Percentiles rank a stretch among this genome's conserved stretches.
phyloP scores from a whole-genome alignment of 768 basidiomycete genomes.

The Kockovaella imperatae region DNA sequence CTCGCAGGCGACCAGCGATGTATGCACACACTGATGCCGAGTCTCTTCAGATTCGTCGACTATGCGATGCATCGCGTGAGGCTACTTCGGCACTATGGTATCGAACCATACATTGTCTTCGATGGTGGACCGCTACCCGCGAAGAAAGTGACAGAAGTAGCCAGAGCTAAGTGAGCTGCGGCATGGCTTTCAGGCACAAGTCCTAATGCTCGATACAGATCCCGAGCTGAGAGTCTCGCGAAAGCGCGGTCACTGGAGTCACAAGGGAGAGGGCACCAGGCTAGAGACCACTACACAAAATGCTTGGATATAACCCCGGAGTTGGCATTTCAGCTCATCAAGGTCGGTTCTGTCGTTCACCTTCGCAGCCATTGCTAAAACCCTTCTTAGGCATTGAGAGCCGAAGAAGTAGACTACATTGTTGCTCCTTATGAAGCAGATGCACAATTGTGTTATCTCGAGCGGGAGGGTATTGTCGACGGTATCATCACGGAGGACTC shows the following conservation, averaged over 20 bases:
- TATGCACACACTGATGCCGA: slow-evolving; percentile 5
- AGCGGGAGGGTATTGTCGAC: slow-evolving; percentile 69
- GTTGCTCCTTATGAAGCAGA: slow-evolving; percentile 99
- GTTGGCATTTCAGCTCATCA: slow-evolving; percentile 96
- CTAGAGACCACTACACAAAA: slow-evolving; percentile 80
- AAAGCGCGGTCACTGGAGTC: slow-evolving; percentile 64
- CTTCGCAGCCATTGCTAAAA: slow-evolving; percentile 1
- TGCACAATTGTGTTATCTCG: slow-evolving; percentile 89
- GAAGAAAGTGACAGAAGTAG: slow-evolving; percentile 80
- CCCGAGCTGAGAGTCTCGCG: slow-evolving; percentile 65
- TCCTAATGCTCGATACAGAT: slow-evolving; percentile 3
- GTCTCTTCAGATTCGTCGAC: slow-evolving; percentile 72
- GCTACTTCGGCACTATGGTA: slow-evolving; percentile 71
- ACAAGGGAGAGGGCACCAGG: slow-evolving; percentile 71
- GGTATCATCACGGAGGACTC: slow-evolving; percentile 97
- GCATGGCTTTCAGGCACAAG: not conserved
- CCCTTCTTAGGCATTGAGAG: slow-evolving; percentile 64
- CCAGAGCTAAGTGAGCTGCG: slow-evolving; percentile 55
- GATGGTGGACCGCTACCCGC: slow-evolving; percentile 94
- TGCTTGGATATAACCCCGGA: slow-evolving; percentile 91
- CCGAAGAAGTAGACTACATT: slow-evolving; percentile 71
- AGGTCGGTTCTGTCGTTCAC: slow-evolving; percentile 53
- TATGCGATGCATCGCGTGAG: slow-evolving; percentile 91
- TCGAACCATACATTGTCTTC: slow-evolving; percentile 86
- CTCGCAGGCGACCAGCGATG: not conserved